phyloP scores from a whole-genome alignment of 2,329 filamentous ascomycete species.

The Calonectria pseudoreteaudii region DNA sequence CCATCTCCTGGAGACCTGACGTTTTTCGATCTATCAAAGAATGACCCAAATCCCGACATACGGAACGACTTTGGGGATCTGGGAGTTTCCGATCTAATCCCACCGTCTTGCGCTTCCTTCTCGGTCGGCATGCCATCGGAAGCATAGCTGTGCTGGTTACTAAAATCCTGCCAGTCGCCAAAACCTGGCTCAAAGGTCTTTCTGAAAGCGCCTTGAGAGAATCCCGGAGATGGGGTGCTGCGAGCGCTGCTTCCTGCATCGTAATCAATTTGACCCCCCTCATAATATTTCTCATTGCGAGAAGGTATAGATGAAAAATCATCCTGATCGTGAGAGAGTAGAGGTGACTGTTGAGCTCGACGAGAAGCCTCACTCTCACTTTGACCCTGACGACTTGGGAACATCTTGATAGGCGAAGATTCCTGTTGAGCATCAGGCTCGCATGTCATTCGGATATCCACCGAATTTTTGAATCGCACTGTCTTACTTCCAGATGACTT shows the following conservation, averaged over 20 bases:
- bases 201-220: slow-evolving; percentile 40
- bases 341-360: background rate
- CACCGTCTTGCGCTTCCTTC: background rate
- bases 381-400: too few relatives aligned
- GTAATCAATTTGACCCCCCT: background rate
- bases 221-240: slow-evolving; percentile 28
- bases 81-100: slow-evolving; percentile 20
- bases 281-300: background rate
- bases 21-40: slow-evolving; percentile 35
- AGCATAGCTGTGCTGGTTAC: background rate
- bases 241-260: background rate
- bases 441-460: slow-evolving; percentile 32
- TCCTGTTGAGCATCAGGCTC: background rate
- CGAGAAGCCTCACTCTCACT: background rate
- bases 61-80: slow-evolving; percentile 31
- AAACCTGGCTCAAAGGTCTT: slow-evolving; percentile 27
- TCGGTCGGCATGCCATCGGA: background rate
- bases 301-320: background rate
- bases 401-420: background rate
- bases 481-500: slow-evolving; percentile 42
- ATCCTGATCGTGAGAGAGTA: background rate
- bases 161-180: slow-evolving; percentile 26
- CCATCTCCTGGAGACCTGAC: slow-evolving; percentile 5
- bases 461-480: slow-evolving; percentile 40
- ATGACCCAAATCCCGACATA: slow-evolving; percentile 36